Evolutionary conservation across 495 filamentous ascomycete genomes (phyloP).

Genomic region (Aspergillus biplanus): DNA sequence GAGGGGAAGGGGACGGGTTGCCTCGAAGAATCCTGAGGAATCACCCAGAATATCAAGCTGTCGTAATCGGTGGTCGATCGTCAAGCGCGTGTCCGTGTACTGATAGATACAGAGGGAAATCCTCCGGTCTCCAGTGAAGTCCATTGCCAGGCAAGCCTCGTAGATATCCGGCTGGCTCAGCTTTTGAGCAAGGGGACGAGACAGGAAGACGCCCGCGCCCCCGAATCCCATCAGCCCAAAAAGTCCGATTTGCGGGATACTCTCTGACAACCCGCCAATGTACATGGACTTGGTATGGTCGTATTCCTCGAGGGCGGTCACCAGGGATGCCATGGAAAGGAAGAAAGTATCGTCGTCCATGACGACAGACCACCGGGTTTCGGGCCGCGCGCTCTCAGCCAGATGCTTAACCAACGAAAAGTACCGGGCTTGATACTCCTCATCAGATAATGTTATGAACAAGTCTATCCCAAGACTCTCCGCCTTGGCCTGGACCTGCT

Average conservation of each 20-base stretch:
- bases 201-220: slow-evolving; percentile 64
- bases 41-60: slow-evolving; percentile 57
- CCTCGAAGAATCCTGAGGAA: slow-evolving; percentile 60
- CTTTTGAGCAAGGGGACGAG: slow-evolving; percentile 48
- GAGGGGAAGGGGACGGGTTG: slow-evolving; percentile 50
- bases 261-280: slow-evolving; percentile 61
- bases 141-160: slow-evolving; percentile 43
- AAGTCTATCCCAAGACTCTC: slow-evolving; percentile 54
- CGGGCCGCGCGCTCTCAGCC: slow-evolving; percentile 44
- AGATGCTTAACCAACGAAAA: slow-evolving; percentile 61
- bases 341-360: slow-evolving; percentile 77
- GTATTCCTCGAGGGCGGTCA: slow-evolving; percentile 48
- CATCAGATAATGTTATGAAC: slow-evolving; percentile 51
- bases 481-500: slow-evolving; percentile 40
- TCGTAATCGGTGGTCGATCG: slow-evolving; percentile 54
- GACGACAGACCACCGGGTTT: slow-evolving; percentile 62
- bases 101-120: slow-evolving; percentile 57
- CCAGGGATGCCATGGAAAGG: slow-evolving; percentile 53
- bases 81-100: slow-evolving; percentile 52
- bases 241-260: slow-evolving; percentile 49
- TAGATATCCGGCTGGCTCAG: slow-evolving; percentile 39
- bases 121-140: slow-evolving; percentile 49
- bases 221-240: slow-evolving; percentile 61
- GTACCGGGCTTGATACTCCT: slow-evolving; percentile 59
- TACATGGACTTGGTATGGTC: slow-evolving; percentile 53